These are phyloP conservation scores for Ophiocordyceps robertsii DNA, from an alignment of 2,329 filamentous ascomycete species.

Conservation along the genomic window DNA sequence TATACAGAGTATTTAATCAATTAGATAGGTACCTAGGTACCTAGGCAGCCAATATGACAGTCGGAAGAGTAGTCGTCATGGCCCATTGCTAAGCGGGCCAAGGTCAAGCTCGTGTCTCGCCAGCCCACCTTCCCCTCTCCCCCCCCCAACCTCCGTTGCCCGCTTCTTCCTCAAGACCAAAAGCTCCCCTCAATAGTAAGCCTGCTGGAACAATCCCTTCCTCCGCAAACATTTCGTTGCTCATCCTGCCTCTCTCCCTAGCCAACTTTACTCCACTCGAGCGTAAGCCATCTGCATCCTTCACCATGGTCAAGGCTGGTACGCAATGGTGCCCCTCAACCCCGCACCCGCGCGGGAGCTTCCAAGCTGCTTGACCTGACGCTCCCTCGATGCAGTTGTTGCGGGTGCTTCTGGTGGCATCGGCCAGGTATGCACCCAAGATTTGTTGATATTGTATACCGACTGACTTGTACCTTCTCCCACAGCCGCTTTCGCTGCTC, in stretches of 20 bases:
- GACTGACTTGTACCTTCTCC: conserved; percentile 10
- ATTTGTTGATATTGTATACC: background rate
- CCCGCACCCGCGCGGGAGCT: conserved; percentile 8
- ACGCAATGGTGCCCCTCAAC: conserved; percentile 15
- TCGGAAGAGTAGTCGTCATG: no score
- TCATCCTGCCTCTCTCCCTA: background rate
- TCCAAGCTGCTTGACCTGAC: background rate
- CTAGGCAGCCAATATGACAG: no score
- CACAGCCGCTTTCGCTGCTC: conserved; percentile 84
- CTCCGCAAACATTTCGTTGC: background rate
- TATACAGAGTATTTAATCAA: no score
- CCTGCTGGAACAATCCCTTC: background rate
- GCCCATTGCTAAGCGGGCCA: no score
- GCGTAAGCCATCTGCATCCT: conserved; percentile 1
- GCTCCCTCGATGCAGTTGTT: conserved; percentile 43
- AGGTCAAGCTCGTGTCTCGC: no score
- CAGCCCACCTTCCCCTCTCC: no score
- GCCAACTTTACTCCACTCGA: background rate
- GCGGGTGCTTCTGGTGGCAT: conserved; percentile 97
- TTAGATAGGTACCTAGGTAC: no score
- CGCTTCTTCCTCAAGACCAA: background rate
- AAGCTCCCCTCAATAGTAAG: background rate
- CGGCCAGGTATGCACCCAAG: conserved; percentile 61
- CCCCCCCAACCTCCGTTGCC: background rate
- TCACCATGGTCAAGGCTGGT: conserved; percentile 50